Percentiles rank a stretch among this genome's conserved stretches.
Conservation (phyloP, 176 grass and related monocot genomes). For the Oryza longistaminata region DNA sequence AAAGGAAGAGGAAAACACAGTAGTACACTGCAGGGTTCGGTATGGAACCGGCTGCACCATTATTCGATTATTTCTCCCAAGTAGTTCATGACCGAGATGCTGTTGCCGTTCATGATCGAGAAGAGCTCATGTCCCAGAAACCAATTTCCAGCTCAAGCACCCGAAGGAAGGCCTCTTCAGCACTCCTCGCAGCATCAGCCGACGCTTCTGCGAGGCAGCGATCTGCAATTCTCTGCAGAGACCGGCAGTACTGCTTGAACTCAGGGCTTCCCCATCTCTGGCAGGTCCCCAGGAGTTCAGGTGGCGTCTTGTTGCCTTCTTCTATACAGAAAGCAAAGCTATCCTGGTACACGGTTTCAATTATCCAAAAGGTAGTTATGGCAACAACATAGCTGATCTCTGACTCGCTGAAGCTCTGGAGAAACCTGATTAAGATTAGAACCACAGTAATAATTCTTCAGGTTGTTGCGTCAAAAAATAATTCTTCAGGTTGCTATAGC, state of each 20-base stretch:
- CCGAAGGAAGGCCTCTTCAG: conserved; percentile 65
- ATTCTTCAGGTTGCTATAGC: neutral
- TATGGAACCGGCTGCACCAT: conserved; percentile 3
- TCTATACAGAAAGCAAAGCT: conserved; percentile 78
- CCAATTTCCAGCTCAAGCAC: conserved; percentile 77
- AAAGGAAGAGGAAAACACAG: neutral
- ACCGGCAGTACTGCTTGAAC: conserved; percentile 76
- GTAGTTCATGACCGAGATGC: neutral
- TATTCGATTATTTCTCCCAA: neutral
- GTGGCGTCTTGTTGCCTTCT: conserved; percentile 58
- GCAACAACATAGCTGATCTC: conserved; percentile 63
- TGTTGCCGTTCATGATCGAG: neutral
- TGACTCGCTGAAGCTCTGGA: conserved; percentile 54
- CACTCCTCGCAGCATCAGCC: conserved; percentile 42
- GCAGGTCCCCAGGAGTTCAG: conserved; percentile 69
- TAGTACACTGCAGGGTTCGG: neutral
- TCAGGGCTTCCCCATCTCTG: conserved; percentile 72
- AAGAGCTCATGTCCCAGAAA: conserved; percentile 90
- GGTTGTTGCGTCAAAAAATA: neutral
- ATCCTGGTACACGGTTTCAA: conserved; percentile 90
- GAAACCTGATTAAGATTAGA: conserved; percentile 53
- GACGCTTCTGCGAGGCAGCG: conserved; percentile 56
- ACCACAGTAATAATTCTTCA: neutral
- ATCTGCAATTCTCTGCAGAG: conserved; percentile 69
- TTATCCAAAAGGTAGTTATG: conserved; percentile 73